A percentile compares a stretch with the other conserved stretches of the same genome.
phyloP scores from a whole-genome alignment of 495 filamentous ascomycete species.

The Xylaria grammica region DNA sequence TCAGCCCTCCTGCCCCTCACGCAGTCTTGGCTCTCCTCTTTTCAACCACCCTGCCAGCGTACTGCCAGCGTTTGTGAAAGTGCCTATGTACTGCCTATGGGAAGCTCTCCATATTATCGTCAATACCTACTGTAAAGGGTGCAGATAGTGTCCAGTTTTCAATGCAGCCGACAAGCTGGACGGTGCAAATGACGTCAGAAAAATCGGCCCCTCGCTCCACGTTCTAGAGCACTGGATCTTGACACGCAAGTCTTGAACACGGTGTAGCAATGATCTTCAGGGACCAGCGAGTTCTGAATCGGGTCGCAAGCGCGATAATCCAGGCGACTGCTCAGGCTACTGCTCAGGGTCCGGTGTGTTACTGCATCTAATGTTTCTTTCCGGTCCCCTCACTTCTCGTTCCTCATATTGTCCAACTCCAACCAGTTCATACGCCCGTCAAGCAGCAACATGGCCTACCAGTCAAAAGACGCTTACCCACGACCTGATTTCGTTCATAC shows the following conservation, averaged over 20 bases:
- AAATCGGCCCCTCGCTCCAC: constrained; percentile 8
- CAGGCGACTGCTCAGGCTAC: neutral
- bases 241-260: constrained; percentile 13
- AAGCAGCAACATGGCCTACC: constrained; percentile 33
- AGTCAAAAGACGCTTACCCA: constrained; percentile 39
- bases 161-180: constrained; percentile 8
- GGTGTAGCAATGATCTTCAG: constrained; percentile 13
- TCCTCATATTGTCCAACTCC: neutral
- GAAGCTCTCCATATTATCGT: constrained; percentile 16
- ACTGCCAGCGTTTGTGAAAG: neutral
- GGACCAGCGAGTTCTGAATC: constrained; percentile 1
- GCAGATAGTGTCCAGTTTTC: constrained; percentile 21
- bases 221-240: constrained; percentile 3
- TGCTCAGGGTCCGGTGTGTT: constrained; percentile 13
- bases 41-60: neutral
- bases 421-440: neutral
- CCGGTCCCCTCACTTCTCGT: constrained; percentile 9
- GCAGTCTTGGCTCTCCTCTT: constrained; percentile 5
- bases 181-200: constrained; percentile 23
- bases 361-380: constrained; percentile 7
- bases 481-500: constrained; percentile 62
- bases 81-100: neutral
- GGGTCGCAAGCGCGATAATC: neutral
- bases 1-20: constrained; percentile 6
- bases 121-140: neutral